Conservation (phyloP, 371 early-diverging fungal species). For the Saksenaea vasiformis region DNA sequence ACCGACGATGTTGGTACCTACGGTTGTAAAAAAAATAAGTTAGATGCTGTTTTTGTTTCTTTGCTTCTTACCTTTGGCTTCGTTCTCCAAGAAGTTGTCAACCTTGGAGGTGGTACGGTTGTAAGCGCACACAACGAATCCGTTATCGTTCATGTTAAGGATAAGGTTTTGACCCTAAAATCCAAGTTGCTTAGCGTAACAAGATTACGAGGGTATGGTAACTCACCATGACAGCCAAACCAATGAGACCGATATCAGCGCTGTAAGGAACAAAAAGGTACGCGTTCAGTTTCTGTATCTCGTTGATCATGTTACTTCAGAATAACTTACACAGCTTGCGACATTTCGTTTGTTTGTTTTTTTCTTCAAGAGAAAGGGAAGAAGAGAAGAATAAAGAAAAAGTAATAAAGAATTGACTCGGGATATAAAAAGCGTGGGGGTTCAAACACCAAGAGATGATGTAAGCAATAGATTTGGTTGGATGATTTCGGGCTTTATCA, state of each 20-base stretch:
- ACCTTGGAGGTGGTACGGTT: slow-evolving; percentile 98
- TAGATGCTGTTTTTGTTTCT: not conserved
- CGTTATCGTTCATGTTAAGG: slow-evolving; percentile 98
- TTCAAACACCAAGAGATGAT: not conserved
- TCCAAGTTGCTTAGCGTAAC: not conserved
- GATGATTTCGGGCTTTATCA: not conserved
- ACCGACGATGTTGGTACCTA: slow-evolving; percentile 90
- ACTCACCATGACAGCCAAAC: slow-evolving; percentile 98
- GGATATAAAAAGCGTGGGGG: slow-evolving; percentile 1
- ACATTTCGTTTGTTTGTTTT: slow-evolving; percentile 3
- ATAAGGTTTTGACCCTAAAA: slow-evolving; percentile 96
- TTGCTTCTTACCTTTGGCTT: slow-evolving; percentile 82
- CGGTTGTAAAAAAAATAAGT: not conserved
- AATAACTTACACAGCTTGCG: slow-evolving; percentile 12
- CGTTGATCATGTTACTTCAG: not conserved
- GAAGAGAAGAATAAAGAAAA: not conserved
- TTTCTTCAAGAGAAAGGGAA: not conserved
- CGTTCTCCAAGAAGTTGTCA: slow-evolving; percentile 90
- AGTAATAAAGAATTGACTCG: not conserved
- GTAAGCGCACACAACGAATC: slow-evolving; percentile 91
- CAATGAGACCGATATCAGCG: slow-evolving; percentile 99
- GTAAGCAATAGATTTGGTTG: not conserved
- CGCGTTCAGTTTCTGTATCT: not conserved
- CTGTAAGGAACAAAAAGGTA: slow-evolving; percentile 37
- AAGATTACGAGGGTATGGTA: not conserved